Evolutionary conservation across 2,329 filamentous ascomycete species (phyloP).

Genomic region (Cladosporium sp.): DNA sequence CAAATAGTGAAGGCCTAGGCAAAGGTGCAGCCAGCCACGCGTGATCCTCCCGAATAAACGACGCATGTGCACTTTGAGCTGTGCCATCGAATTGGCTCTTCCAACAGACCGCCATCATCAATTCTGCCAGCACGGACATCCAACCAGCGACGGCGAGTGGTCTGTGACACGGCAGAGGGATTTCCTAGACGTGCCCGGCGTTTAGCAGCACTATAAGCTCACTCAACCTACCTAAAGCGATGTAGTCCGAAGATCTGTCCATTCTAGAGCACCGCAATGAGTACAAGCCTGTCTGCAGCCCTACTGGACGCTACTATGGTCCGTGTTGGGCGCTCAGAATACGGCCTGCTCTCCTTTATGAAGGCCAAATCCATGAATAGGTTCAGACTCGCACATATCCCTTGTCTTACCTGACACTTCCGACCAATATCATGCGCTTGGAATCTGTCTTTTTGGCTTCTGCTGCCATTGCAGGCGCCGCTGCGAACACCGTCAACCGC

Average conservation of each 20-base stretch:
- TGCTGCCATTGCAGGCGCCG: not conserved
- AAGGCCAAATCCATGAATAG: not conserved
- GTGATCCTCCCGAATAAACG: no score
- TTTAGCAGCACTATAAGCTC: not conserved
- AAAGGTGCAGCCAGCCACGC: no score
- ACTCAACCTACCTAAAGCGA: not conserved
- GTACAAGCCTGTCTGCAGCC: not conserved
- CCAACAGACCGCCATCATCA: no score
- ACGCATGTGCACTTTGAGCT: no score
- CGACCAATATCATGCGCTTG: not conserved
- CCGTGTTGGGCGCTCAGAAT: not conserved
- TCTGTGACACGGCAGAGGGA: no score
- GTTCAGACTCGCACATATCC: not conserved
- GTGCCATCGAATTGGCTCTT: not conserved
- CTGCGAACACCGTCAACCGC: constrained; percentile 18
- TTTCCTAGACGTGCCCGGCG: not conserved
- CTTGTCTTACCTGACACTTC: not conserved
- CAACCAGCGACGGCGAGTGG: no score
- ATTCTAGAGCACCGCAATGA: not conserved
- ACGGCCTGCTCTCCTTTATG: not conserved
- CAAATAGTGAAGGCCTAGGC: no score
- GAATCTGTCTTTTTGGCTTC: not conserved
- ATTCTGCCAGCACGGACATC: no score
- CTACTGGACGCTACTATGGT: not conserved
- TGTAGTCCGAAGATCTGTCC: not conserved